phyloP scores from a whole-genome alignment of 192 early-diverging fungal species.

The Umbelopsis isabellina region DNA sequence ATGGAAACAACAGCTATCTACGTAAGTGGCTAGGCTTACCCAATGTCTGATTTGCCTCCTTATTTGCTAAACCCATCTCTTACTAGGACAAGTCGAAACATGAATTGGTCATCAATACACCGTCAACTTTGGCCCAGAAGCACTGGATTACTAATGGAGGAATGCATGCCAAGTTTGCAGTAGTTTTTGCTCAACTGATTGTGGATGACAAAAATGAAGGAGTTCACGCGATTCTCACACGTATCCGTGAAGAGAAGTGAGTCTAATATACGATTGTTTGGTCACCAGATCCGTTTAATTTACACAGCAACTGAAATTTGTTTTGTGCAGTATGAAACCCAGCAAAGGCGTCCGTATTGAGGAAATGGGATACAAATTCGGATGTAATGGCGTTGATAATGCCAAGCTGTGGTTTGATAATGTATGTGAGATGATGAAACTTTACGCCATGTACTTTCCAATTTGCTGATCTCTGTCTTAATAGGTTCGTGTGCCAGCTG shows the following conservation, averaged over 20 bases:
- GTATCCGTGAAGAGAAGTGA: conserved; percentile 71
- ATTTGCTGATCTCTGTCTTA: not conserved
- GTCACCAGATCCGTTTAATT: not conserved
- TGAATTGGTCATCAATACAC: conserved; percentile 79
- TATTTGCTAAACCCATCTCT: no score
- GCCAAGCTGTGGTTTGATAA: conserved; percentile 62
- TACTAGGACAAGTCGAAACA: conserved; percentile 53
- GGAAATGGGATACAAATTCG: conserved; percentile 76
- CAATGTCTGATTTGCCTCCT: no score
- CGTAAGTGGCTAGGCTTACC: conserved; percentile 32
- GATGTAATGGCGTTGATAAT: conserved; percentile 80
- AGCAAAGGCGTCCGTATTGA: conserved; percentile 69
- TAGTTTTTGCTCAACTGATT: conserved; percentile 79
- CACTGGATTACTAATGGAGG: conserved; percentile 84
- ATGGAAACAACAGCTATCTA: conserved; percentile 76
- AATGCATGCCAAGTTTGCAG: conserved; percentile 69
- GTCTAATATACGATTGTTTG: conserved; percentile 13
- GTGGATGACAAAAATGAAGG: conserved; percentile 74
- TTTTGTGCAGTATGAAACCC: conserved; percentile 47
- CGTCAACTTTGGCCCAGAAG: conserved; percentile 70
- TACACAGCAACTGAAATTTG: not conserved
- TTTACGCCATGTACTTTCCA: conserved; percentile 24
- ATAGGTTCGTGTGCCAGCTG: conserved; percentile 58
- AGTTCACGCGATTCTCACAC: conserved; percentile 72
- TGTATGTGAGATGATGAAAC: not conserved